Conservation (phyloP, 1,139 yeast genomes). For the Blastobotrys raffinosifermentans region DNA sequence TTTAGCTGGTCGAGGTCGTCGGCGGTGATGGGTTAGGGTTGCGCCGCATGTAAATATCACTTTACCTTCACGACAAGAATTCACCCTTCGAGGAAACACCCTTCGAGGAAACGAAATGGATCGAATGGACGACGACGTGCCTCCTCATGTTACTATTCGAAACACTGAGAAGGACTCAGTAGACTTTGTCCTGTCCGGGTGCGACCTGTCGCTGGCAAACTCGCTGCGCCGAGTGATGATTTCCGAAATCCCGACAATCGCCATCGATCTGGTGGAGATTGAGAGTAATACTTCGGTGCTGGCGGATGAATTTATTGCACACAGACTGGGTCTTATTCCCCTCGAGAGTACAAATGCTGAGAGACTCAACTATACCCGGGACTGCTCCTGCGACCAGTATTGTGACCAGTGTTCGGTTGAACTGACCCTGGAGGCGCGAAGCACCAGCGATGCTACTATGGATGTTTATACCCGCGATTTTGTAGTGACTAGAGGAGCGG, state of each 20-base stretch:
- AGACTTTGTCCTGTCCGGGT: constrained; percentile 81
- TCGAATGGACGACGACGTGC: constrained; percentile 41
- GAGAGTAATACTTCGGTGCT: constrained; percentile 89
- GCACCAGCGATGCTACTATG: constrained; percentile 83
- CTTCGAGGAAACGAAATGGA: too few species aligned
- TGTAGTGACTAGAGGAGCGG: constrained; percentile 41
- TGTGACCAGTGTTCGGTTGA: constrained; percentile 93
- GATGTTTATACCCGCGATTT: constrained; percentile 87
- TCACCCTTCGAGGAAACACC: too few species aligned
- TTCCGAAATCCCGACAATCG: constrained; percentile 91
- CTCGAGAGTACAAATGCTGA: constrained; percentile 81
- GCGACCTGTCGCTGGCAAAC: constrained; percentile 87
- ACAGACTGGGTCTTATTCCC: constrained; percentile 88
- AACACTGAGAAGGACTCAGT: constrained; percentile 81
- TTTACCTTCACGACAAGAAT: too few species aligned
- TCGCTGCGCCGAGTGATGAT: constrained; percentile 87
- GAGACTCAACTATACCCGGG: constrained; percentile 62
- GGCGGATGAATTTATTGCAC: constrained; percentile 95
- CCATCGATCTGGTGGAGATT: constrained; percentile 93
- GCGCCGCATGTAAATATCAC: too few species aligned
- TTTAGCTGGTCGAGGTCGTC: too few species aligned
- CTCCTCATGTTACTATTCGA: constrained; percentile 85
- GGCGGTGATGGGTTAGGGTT: too few species aligned
- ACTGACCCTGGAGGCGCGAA: constrained; percentile 76
- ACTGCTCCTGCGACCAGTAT: constrained; percentile 96